phyloP scores from a whole-genome alignment of 202 grass and related monocot genomes.

The Digitaria exilis region DNA sequence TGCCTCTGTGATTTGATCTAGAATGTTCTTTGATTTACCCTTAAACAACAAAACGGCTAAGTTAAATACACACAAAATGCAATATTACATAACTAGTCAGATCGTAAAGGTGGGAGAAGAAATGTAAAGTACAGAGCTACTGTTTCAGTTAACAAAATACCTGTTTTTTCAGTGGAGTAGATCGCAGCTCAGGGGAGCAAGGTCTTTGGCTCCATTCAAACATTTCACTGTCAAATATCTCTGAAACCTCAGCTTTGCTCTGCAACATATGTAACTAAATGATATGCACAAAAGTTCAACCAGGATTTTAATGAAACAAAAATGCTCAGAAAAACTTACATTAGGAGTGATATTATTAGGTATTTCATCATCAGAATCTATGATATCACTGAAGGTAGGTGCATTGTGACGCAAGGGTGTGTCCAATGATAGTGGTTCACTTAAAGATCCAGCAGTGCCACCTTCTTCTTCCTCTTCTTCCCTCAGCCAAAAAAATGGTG shows the following conservation, averaged over 20 bases:
- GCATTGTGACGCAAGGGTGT: slow-evolving; percentile 60
- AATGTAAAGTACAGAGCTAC: background rate
- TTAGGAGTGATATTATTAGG: slow-evolving; percentile 52
- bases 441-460: slow-evolving; percentile 49
- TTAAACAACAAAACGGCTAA: slow-evolving; percentile 38
- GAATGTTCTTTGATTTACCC: slow-evolving; percentile 40
- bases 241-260: slow-evolving; percentile 56
- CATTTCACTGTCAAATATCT: slow-evolving; percentile 76
- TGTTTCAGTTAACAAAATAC: slow-evolving; percentile 30
- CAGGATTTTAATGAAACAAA: background rate
- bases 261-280: slow-evolving; percentile 50
- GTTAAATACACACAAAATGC: slow-evolving; percentile 29
- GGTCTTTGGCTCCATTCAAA: slow-evolving; percentile 89
- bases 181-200: slow-evolving; percentile 80
- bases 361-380: slow-evolving; percentile 67
- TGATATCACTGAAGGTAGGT: slow-evolving; percentile 79
- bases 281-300: slow-evolving; percentile 23
- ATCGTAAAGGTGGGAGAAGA: background rate
- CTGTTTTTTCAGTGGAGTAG: slow-evolving; percentile 67
- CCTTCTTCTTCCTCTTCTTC: slow-evolving; percentile 49
- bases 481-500: slow-evolving; percentile 81
- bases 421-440: slow-evolving; percentile 47
- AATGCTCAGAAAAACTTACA: slow-evolving; percentile 49
- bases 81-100: slow-evolving; percentile 14
- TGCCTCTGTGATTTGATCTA: slow-evolving; percentile 57